Evolutionary conservation across 257 asterid genomes (phyloP), one percentile per base, ranked within the genome.

Genomic region (Penstemon davidsonii): DNA sequence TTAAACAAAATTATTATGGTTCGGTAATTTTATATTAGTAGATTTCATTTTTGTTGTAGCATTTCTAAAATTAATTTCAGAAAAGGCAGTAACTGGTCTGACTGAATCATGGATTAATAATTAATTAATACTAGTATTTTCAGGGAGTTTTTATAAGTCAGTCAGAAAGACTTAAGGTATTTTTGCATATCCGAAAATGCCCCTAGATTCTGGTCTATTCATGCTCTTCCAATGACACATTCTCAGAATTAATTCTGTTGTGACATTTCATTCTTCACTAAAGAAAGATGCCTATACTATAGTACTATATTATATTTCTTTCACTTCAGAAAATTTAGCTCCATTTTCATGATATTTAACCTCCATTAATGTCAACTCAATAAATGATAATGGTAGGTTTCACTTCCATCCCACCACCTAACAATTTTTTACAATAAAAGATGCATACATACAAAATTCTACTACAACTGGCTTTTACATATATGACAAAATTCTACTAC

Each of bases 191-290:
- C 45, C 72, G 74, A 69, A 18, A 58, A 46, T 78, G 52, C 68
- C 77, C 73, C 73, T 60, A 38, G 71, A 75, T 67, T 62, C 69
- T 60, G 69, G 49, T 8, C 36, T 52, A 41, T 69, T 69, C 79
- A 63, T 69, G 39, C 40, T 72, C 33, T 13, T 46, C 50, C 70
- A 44, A 73, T 44, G 66, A 64, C 81, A 72, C 74, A 65, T 52
- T 75, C 73, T 69, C 57, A 45, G 68, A 38, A 6, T 36, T 47
- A 25, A 25, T 53, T 53, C n/a, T 72, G 37, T 6, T 11, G 44
- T 45, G 64, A 58, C 70, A 50, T 12, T 68, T 67, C 74, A 64
- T 74, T 39, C 55, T 68, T 25, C 2, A 25, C 1, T 1, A 25
- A 25, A 25, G 33, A 25, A 1, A 25, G 33, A 25, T 25, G 33